Conservation (phyloP, 148 eudicot species). For the Selenicereus undatus region DNA sequence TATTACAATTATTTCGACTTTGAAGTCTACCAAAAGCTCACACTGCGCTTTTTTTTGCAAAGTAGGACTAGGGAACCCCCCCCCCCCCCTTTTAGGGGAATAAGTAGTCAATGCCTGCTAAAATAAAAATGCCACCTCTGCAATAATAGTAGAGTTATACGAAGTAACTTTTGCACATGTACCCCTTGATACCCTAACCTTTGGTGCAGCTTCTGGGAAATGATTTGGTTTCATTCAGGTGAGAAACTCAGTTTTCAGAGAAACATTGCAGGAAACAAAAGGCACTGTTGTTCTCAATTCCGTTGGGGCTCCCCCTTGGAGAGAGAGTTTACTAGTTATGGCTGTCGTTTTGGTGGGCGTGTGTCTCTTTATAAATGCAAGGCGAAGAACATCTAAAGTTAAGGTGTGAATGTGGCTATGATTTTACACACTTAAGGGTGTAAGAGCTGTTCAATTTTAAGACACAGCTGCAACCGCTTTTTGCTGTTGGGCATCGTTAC, state of each 20-base stretch:
- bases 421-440: neutral
- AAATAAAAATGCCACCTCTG: too few species aligned
- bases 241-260: neutral
- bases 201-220: neutral
- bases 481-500: neutral
- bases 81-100: too few species aligned
- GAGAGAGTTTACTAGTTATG: constrained; percentile 27
- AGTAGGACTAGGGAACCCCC: neutral
- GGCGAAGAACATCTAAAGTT: constrained; percentile 57
- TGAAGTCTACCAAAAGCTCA: neutral
- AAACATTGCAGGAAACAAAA: constrained; percentile 46
- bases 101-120: neutral
- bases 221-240: neutral
- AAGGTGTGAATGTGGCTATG: constrained; percentile 33
- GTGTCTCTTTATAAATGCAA: constrained; percentile 47
- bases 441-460: neutral
- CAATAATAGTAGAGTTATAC: too few species aligned
- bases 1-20: neutral
- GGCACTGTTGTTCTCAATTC: constrained; percentile 24
- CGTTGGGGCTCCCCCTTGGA: constrained; percentile 36
- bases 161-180: too few species aligned
- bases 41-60: neutral
- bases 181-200: neutral
- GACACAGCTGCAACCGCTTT: neutral
- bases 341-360: constrained; percentile 29